Base-by-base conservation (phyloP, 192 early-diverging fungal species). In the Rhizophagus sp. region DNA sequence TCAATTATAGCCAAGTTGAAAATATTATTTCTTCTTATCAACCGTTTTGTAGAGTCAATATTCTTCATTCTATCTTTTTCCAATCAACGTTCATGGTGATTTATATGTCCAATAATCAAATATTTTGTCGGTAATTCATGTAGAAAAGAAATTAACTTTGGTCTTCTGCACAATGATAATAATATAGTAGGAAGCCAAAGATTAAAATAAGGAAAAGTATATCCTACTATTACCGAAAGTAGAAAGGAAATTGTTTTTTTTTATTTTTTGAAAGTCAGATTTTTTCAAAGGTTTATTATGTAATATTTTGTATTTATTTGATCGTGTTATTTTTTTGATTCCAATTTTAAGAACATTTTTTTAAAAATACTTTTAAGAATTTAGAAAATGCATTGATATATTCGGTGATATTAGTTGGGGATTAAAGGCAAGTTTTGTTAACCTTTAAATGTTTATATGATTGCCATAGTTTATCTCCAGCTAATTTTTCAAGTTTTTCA, bases 121-220 rank as follows among this genome's bases (percentile, higher is more conserved):
- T 4, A 22, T 24, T 22, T 62, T 11, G 10, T 7, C 50, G 62
- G 25, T 2, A 52, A 10, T 5, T 57, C 5, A 25, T 62, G 52
- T 15, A 75, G 17, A 2, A 27, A 41, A 41, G 69, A 71, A 47
- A 71, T 36, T 44, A 71, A 41, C 62, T 61, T 75, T 61, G 50
- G 36, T 52, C 36, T 75, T 5, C 30, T 4, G 33, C 25, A 75
- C 19, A 62, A 27, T 57, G 1, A 30, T 15, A 3, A 8, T 27
- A 75, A 19, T 62, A 62, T 19, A 61, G 41, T 44, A 44, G 41
- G 8, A 44, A 44, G 41, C 41, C 8, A 44, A 44, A 44, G 41
- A 44, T 44, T 7, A 7, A 44, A 44, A 44, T 44, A 44, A 44
- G 41, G 8, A 44, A 44, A 44, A 44, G 41, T 7, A 44, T 44